Conservation (phyloP, 495 filamentous ascomycete genomes). For the Tuber umbilicatum region DNA sequence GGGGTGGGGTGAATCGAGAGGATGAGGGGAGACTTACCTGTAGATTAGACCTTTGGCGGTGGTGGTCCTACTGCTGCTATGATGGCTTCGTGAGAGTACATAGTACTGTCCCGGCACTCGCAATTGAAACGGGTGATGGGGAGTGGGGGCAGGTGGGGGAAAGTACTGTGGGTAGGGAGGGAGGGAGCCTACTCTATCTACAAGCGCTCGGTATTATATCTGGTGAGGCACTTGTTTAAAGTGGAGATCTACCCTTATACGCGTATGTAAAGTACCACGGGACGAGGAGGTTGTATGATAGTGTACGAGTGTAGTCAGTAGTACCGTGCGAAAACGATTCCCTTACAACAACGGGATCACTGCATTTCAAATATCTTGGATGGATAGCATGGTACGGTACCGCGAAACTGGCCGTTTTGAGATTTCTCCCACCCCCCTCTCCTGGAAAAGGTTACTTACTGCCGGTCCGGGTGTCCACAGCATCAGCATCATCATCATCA, state of each 20-base stretch:
- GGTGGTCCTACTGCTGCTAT: no score
- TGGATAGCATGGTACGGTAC: not conserved
- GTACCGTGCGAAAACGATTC: not conserved
- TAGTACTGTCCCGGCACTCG: no score
- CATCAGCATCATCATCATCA: not conserved
- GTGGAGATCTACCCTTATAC: not conserved
- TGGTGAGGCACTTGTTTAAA: not conserved
- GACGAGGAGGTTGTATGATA: not conserved
- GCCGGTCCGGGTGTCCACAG: not conserved
- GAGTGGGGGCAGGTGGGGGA: not conserved
- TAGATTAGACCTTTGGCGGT: not conserved
- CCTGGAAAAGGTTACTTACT: not conserved
- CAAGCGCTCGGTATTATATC: no score
- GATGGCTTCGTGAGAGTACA: not conserved
- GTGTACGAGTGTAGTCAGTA: no score
- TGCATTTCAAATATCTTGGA: not conserved
- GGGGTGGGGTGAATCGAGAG: no score
- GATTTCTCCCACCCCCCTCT: not conserved
- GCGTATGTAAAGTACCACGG: not conserved
- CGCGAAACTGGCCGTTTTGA: not conserved
- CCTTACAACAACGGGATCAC: not conserved
- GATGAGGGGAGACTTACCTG: no score
- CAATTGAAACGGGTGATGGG: not conserved
- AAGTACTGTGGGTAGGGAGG: not conserved
- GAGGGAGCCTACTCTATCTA: not conserved